Evolutionary conservation across 2,329 filamentous ascomycete species (phyloP).

Genomic region (Clonostachys byssicola): DNA sequence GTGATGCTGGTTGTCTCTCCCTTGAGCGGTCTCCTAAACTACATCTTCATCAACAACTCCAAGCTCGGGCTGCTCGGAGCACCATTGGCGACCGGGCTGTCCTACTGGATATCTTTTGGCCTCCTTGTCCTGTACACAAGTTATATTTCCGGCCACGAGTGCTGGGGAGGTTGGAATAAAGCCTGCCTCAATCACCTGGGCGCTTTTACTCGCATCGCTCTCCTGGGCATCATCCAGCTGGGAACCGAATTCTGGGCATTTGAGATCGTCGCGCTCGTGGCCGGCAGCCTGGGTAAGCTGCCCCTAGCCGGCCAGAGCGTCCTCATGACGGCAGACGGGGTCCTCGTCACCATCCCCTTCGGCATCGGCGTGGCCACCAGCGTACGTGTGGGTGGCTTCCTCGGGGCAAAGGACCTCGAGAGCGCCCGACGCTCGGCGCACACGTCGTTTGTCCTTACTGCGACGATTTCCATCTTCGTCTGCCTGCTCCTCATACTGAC

Average conservation of each 20-base stretch:
- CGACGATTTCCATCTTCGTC: slow-evolving; percentile 63
- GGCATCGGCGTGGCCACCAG: slow-evolving; percentile 80
- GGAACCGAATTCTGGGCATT: slow-evolving; percentile 96
- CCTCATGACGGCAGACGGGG: slow-evolving; percentile 85
- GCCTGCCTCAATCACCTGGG: slow-evolving; percentile 61
- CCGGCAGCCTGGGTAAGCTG: slow-evolving; percentile 74
- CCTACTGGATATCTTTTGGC: slow-evolving; percentile 81
- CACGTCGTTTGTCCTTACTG: slow-evolving; percentile 68
- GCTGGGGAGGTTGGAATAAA: slow-evolving; percentile 73
- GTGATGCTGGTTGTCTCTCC: slow-evolving; percentile 80
- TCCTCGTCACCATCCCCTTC: slow-evolving; percentile 83
- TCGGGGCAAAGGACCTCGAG: slow-evolving; percentile 62
- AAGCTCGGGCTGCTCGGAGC: slow-evolving; percentile 72
- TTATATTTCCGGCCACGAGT: slow-evolving; percentile 67
- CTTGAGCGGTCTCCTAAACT: slow-evolving; percentile 77
- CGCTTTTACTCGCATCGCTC: slow-evolving; percentile 69
- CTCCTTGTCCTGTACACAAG: slow-evolving; percentile 70
- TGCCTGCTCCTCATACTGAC: slow-evolving; percentile 66
- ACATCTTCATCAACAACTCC: slow-evolving; percentile 70
- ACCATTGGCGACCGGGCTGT: slow-evolving; percentile 76
- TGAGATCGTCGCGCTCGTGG: slow-evolving; percentile 81
- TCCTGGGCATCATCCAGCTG: slow-evolving; percentile 76
- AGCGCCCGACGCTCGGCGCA: slow-evolving; percentile 72
- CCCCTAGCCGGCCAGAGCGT: slow-evolving; percentile 79
- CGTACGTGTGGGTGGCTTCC: slow-evolving; percentile 72